Conservation (phyloP, 257 asterid species). For the Solanum chmielewskii region DNA sequence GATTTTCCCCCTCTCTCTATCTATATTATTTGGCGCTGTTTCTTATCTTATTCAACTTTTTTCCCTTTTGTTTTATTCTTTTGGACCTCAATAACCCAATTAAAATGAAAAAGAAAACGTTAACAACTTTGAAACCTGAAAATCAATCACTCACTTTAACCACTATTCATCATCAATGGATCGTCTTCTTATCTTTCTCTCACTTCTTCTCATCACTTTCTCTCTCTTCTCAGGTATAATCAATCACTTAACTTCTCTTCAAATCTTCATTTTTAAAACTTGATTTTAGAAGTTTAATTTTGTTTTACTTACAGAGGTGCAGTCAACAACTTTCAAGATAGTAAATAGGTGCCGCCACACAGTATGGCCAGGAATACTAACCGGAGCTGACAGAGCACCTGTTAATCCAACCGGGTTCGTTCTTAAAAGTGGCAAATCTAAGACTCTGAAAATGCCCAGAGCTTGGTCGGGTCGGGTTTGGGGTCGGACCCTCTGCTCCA, state of each 20-base stretch:
- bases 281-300: background rate
- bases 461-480: constrained; percentile 92
- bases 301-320: constrained; percentile 24
- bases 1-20: background rate
- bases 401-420: constrained; percentile 65
- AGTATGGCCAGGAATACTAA: constrained; percentile 87
- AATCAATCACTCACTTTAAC: background rate
- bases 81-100: background rate
- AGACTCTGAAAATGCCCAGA: constrained; percentile 52
- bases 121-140: background rate
- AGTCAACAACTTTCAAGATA: constrained; percentile 68
- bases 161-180: constrained; percentile 13
- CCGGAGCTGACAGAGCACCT: constrained; percentile 64
- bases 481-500: constrained; percentile 78
- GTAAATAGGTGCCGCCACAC: constrained; percentile 82
- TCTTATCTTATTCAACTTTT: background rate
- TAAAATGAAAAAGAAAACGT: background rate
- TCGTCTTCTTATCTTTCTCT: constrained; percentile 22
- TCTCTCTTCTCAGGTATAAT: constrained; percentile 33
- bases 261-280: too few relatives aligned
- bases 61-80: background rate
- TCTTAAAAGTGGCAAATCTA: constrained; percentile 54
- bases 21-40: background rate
- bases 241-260: background rate
- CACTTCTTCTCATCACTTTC: constrained; percentile 24